phyloP scores from a whole-genome alignment of 495 filamentous ascomycete genomes.

The Elaphomyces granulatus region DNA sequence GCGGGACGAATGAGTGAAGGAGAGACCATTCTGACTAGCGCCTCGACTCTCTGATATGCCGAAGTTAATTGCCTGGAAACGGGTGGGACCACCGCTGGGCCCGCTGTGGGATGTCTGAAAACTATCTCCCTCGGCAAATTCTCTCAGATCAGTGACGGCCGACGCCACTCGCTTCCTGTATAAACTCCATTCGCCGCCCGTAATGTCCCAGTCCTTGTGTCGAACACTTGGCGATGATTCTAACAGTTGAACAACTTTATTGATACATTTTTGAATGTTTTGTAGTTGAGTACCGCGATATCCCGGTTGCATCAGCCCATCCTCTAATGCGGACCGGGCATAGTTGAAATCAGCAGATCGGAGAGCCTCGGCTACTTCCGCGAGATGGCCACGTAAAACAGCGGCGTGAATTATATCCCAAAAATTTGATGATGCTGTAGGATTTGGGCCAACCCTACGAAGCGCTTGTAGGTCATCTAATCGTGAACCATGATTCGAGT shows the following conservation, averaged over 20 bases:
- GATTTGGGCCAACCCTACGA: conserved; percentile 46
- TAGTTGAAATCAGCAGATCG: conserved; percentile 59
- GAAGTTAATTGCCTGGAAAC: conserved; percentile 40
- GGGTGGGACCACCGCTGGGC: conserved; percentile 18
- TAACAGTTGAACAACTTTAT: conserved; percentile 48
- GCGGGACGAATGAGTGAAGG: conserved; percentile 47
- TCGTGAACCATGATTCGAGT: conserved; percentile 50
- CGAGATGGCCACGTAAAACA: conserved; percentile 56
- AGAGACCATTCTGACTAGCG: conserved; percentile 18
- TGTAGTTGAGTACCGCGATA: conserved; percentile 58
- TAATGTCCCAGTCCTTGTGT: conserved; percentile 59
- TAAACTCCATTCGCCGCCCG: conserved; percentile 57
- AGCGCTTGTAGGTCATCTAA: conserved; percentile 44
- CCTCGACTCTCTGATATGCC: conserved; percentile 23
- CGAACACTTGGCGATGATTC: conserved; percentile 53
- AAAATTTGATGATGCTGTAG: conserved; percentile 55
- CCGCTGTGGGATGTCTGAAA: not conserved
- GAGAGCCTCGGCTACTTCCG: conserved; percentile 46
- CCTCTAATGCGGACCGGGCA: conserved; percentile 43
- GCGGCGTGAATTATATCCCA: conserved; percentile 62
- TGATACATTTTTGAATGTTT: conserved; percentile 55
- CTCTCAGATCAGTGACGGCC: conserved; percentile 49
- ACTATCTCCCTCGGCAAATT: conserved; percentile 58
- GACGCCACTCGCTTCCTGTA: conserved; percentile 57
- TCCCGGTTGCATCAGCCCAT: conserved; percentile 42